Evolutionary conservation across 345 rosid genomes (phyloP), one percentile per base, ranked within the genome.

Genomic region (Rhizophora mangle): DNA sequence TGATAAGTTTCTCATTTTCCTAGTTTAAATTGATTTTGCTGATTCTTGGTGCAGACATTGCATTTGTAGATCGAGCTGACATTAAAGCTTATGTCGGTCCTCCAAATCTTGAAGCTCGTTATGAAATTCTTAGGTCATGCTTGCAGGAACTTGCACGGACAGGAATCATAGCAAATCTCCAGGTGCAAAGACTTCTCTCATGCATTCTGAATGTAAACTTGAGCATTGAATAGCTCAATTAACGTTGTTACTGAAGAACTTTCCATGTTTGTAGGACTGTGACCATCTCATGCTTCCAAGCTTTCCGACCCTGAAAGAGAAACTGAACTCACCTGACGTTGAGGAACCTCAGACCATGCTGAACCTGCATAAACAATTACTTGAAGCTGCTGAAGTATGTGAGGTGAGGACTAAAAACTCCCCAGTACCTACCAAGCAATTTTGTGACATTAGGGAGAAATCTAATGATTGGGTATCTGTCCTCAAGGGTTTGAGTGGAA

Each of bases 31-130:
- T 8, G 15, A 54, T 20, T 9, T 56, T 30, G 61, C 43, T 4
- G 56, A 26, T 61, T 32, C 19, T 73, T 75, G 72, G 63, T 85
- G 74, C 85, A 95, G 99, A 95, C 86, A 78, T 95, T 74, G 99
- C 99, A 37, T 95, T 95, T 70, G 92, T 95, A 64, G 97, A 95
- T 72, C 84, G 98, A 74, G 97, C 99, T 62, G 99, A 95, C 79
- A 87, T 95, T 74, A 95, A 95, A 82, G 99, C 99, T 46, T 95
- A 92, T 69, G 89, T 95, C 67, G 98, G 98, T 68, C 98, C 99
- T 71, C 98, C 99, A 76, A 88, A 88, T 73, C 84, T 90, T 80
- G 87, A 86, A 78, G 99, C 97, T 74, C 96, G 99, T 68, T 92
- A 88, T 60, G 96, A 90, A 77, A 95, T 92, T 74, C 77, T 95